A percentile compares a stretch with the other conserved stretches of the same genome.
Evolutionary conservation across 176 grass and related monocot genomes (phyloP).

Genomic region (Eremochloa ophiuroides): DNA sequence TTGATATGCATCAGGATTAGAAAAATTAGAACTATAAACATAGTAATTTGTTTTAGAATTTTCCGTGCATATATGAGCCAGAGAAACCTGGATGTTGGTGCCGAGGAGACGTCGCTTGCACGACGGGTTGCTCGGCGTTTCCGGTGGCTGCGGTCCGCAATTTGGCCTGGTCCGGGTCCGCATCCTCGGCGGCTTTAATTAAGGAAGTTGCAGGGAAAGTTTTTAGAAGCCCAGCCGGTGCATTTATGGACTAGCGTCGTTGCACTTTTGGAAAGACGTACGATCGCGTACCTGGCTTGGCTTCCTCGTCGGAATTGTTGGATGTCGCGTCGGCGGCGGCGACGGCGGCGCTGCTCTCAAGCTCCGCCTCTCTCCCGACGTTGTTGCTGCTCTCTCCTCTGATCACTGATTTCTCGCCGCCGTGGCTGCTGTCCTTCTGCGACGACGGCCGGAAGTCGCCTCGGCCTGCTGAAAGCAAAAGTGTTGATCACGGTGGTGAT

Average conservation of each 20-base stretch:
- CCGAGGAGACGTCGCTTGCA: background rate
- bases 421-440: background rate
- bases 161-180: background rate
- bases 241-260: background rate
- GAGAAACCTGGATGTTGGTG: background rate
- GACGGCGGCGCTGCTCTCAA: background rate
- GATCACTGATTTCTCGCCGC: background rate
- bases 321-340: background rate
- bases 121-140: slow-evolving; percentile 4
- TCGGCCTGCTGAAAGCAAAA: background rate
- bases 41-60: too few relatives aligned
- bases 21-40: background rate
- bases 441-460: slow-evolving; percentile 9
- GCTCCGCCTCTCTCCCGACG: background rate
- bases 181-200: background rate
- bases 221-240: background rate
- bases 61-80: background rate
- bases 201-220: background rate
- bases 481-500: too few relatives aligned
- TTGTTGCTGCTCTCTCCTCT: background rate
- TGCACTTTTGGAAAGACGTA: background rate
- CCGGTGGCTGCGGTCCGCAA: background rate
- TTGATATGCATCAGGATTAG: background rate
- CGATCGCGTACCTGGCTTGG: background rate
- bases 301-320: background rate